Percentiles rank a stretch among this genome's conserved stretches.
These are phyloP conservation scores for Mycena filopes DNA, from an alignment of 768 basidiomycete species.

Conservation along the genomic window DNA sequence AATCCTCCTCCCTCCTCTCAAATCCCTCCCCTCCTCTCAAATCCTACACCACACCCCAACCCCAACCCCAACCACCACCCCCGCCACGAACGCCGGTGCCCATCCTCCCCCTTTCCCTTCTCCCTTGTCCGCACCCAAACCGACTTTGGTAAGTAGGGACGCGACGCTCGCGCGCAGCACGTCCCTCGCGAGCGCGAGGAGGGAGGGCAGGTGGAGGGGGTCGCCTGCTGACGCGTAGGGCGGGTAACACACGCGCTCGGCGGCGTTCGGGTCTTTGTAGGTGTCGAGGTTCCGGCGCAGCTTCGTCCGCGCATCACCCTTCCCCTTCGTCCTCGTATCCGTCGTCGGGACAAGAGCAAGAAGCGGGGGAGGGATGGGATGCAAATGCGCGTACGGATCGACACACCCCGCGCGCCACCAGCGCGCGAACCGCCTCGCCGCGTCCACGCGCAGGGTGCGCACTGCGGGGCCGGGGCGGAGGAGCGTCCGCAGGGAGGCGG, in stretches of 20 bases:
- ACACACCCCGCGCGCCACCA: conserved; percentile 17
- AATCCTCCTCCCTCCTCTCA: too few relatives aligned
- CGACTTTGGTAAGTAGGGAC: too few relatives aligned
- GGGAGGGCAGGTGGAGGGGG: conserved; percentile 25
- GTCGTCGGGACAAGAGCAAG: too few relatives aligned
- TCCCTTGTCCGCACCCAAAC: too few relatives aligned
- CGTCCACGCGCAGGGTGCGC: neutral
- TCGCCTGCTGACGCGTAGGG: neutral
- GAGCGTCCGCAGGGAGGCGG: neutral
- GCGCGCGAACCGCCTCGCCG: conserved; percentile 3
- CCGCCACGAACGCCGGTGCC: neutral
- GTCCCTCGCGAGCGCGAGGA: conserved; percentile 10
- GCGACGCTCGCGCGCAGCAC: conserved; percentile 2
- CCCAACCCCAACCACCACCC: conserved; percentile 11
- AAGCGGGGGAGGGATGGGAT: neutral
- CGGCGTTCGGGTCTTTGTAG: neutral
- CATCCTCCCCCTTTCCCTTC: neutral
- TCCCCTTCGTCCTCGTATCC: too few relatives aligned
- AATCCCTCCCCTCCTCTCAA: too few relatives aligned
- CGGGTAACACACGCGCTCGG: neutral
- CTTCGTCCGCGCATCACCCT: neutral
- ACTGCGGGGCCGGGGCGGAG: neutral
- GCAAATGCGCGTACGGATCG: neutral
- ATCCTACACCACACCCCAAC: conserved; percentile 8
- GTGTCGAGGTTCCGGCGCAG: neutral